These are phyloP conservation scores for Linderniella brevidens DNA, from an alignment of 257 asterid species.

Conservation along the genomic window DNA sequence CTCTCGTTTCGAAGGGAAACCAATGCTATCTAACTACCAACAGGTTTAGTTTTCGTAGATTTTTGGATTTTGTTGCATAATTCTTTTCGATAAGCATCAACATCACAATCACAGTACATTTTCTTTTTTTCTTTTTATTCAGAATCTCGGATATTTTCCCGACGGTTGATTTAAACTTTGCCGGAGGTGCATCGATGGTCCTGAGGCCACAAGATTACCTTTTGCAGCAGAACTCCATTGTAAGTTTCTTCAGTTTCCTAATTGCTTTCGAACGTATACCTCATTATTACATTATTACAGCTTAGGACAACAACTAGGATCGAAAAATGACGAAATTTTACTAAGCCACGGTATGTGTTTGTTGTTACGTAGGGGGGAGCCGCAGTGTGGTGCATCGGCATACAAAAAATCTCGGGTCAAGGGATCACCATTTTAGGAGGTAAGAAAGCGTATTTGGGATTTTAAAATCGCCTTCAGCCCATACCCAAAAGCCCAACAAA, in stretches of 20 bases:
- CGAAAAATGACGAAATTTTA: conserved; percentile 1
- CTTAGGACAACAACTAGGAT: no score
- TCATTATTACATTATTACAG: no score
- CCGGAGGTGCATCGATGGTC: conserved; percentile 77
- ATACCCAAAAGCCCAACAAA: no score
- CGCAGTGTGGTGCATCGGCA: conserved; percentile 90
- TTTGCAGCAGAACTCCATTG: conserved; percentile 69
- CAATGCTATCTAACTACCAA: conserved; percentile 66
- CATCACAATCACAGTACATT: conserved; percentile 1
- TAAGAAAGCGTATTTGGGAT: no score
- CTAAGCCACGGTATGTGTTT: not conserved
- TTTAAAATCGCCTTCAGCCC: no score
- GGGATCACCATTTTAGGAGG: conserved; percentile 88
- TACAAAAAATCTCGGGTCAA: conserved; percentile 66
- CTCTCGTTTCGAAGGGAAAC: conserved; percentile 45
- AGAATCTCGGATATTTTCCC: conserved; percentile 68
- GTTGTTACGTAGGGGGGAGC: conserved; percentile 47
- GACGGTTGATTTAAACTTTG: conserved; percentile 55
- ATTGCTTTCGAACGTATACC: no score
- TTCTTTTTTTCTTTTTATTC: conserved; percentile 8
- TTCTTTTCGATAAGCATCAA: conserved; percentile 2
- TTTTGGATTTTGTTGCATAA: not conserved
- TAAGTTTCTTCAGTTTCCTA: conserved; percentile 19
- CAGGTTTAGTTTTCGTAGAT: conserved; percentile 27
- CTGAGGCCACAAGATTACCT: conserved; percentile 79